These are phyloP conservation scores for Esteya vermicola DNA, from an alignment of 2,329 filamentous ascomycete genomes.

Conservation along the genomic window DNA sequence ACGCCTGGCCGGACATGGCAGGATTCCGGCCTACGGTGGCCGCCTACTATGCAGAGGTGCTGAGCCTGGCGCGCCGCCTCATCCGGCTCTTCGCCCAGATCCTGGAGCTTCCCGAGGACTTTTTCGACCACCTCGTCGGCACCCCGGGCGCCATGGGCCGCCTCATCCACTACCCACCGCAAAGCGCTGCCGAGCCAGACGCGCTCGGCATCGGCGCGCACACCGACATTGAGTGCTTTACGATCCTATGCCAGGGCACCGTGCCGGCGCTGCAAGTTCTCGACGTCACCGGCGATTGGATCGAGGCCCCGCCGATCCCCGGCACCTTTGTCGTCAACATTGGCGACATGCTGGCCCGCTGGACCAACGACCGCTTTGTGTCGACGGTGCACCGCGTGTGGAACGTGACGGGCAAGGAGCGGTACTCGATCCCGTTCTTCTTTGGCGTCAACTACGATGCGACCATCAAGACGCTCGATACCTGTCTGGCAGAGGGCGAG, in stretches of 20 bases:
- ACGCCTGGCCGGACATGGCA: too few relatives aligned
- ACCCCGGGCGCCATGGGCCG: too few relatives aligned
- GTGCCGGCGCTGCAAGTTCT: slow-evolving; percentile 7
- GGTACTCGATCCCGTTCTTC: slow-evolving; percentile 9
- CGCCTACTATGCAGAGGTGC: too few relatives aligned
- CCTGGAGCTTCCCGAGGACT: too few relatives aligned
- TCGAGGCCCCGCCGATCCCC: slow-evolving; percentile 1
- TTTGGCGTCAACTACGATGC: slow-evolving; percentile 7
- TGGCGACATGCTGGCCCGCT: slow-evolving; percentile 4
- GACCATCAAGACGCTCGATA: slow-evolving; percentile 11
- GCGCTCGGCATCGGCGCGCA: too few relatives aligned
- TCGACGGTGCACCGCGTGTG: slow-evolving; percentile 7
- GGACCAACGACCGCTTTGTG: slow-evolving; percentile 4
- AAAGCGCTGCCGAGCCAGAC: too few relatives aligned
- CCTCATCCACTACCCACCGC: too few relatives aligned
- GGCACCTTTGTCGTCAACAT: slow-evolving; percentile 6
- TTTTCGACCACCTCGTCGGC: too few relatives aligned
- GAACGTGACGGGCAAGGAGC: slow-evolving; percentile 5
- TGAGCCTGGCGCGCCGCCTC: too few relatives aligned
- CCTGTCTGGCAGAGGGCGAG: slow-evolving; percentile 3
- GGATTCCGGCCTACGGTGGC: too few relatives aligned
- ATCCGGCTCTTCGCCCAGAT: too few relatives aligned
- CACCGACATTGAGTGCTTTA: background rate
- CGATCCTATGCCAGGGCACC: too few relatives aligned
- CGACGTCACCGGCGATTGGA: slow-evolving; percentile 3